Percentiles rank a stretch among this genome's conserved stretches.
phyloP scores from a whole-genome alignment of 352 stramenopile genomes.

The Phytophthora tentaculata region DNA sequence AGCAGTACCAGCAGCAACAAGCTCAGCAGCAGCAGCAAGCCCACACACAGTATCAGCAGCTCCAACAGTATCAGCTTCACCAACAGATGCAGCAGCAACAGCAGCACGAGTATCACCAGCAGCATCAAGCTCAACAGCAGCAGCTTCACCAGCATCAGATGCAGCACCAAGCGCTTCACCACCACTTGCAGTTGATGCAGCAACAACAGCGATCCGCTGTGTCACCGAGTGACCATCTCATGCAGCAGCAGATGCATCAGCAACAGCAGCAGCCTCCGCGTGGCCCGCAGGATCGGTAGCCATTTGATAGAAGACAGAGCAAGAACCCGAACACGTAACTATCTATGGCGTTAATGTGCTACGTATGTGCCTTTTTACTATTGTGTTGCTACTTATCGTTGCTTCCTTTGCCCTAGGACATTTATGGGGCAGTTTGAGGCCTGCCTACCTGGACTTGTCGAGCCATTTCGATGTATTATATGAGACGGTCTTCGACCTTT shows the following conservation, averaged over 20 bases:
- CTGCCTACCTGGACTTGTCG: too few relatives aligned
- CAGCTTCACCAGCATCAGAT: constrained; percentile 64
- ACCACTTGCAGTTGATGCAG: constrained; percentile 58
- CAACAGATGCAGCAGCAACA: constrained; percentile 46
- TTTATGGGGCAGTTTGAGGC: too few relatives aligned
- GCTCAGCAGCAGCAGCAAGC: constrained; percentile 42
- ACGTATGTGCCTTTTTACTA: constrained; percentile 26
- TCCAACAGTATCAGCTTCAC: constrained; percentile 57
- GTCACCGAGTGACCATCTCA: constrained; percentile 37
- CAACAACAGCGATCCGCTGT: constrained; percentile 37
- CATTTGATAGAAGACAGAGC: constrained; percentile 28
- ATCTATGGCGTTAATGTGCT: constrained; percentile 33
- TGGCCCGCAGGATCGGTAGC: constrained; percentile 34
- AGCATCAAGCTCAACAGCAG: constrained; percentile 51
- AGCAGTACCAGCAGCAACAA: constrained; percentile 54
- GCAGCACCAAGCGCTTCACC: constrained; percentile 54
- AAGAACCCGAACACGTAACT: constrained; percentile 25
- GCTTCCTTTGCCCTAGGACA: too few relatives aligned
- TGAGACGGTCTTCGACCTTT: too few relatives aligned
- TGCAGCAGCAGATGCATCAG: constrained; percentile 43
- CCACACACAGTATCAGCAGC: constrained; percentile 52
- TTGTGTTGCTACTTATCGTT: constrained; percentile 1
- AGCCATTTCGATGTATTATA: too few relatives aligned
- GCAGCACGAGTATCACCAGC: constrained; percentile 46
- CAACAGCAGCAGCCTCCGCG: constrained; percentile 34